Percentiles rank a stretch among this genome's conserved stretches.
Evolutionary conservation across 139 green algal genomes (phyloP).

Genomic region (Chlorella sp.): DNA sequence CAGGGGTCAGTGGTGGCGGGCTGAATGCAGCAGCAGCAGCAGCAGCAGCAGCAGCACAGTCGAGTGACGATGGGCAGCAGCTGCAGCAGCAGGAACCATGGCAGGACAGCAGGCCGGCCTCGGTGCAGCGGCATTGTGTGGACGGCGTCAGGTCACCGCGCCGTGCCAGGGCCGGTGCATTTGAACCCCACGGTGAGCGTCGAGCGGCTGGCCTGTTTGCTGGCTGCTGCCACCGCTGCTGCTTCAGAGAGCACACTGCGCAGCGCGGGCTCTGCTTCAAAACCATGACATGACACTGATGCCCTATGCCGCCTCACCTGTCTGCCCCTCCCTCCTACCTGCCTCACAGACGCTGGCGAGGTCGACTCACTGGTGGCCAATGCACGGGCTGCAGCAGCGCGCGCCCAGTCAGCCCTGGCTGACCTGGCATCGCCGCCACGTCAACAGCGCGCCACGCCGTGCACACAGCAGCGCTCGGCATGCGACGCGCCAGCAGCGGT

Average conservation of each 20-base stretch:
- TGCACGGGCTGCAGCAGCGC: not conserved
- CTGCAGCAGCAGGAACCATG: not conserved
- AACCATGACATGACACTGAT: not conserved
- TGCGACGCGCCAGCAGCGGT: not conserved
- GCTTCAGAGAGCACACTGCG: too few relatives aligned
- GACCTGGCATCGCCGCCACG: not conserved
- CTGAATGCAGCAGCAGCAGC: not conserved
- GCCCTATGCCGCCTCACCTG: not conserved
- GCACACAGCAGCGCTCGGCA: not conserved
- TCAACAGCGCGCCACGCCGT: not conserved
- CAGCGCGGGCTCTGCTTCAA: not conserved
- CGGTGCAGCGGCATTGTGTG: too few relatives aligned
- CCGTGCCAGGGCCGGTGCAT: too few relatives aligned
- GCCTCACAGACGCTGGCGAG: not conserved
- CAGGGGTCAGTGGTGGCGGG: too few relatives aligned
- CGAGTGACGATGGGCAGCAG: not conserved
- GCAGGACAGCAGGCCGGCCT: not conserved
- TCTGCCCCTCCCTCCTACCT: not conserved
- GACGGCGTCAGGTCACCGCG: too few relatives aligned
- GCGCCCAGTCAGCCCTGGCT: constrained; percentile 1
- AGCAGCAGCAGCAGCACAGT: not conserved
- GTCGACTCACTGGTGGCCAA: constrained; percentile 10
- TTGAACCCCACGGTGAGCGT: too few relatives aligned
- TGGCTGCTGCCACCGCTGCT: too few relatives aligned
- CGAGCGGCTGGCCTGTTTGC: too few relatives aligned